Percentiles rank a stretch among this genome's conserved stretches.
Conservation (phyloP, 2,329 filamentous ascomycete genomes). For the Neofusicoccum cordaticola region DNA sequence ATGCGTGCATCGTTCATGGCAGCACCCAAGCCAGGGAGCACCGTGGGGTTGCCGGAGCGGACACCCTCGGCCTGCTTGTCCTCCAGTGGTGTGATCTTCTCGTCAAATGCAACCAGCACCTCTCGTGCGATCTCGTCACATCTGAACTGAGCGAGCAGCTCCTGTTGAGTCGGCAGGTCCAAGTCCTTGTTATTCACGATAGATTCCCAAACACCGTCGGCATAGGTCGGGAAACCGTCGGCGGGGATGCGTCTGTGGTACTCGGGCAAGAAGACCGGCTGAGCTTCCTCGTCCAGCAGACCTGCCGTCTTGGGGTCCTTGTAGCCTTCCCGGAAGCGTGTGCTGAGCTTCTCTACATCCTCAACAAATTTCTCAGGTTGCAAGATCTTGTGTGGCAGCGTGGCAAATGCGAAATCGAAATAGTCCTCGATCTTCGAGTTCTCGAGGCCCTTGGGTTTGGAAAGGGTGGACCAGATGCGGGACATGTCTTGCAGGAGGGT, state of each 20-base stretch:
- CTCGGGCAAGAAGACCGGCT: constrained; percentile 84
- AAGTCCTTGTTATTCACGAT: constrained; percentile 99
- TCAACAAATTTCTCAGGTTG: constrained; percentile 86
- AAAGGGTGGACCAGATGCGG: constrained; percentile 88
- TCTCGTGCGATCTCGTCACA: constrained; percentile 96
- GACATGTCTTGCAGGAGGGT: constrained; percentile 87
- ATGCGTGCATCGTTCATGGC: constrained; percentile 70
- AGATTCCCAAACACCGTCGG: constrained; percentile 94
- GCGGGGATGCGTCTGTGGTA: constrained; percentile 96
- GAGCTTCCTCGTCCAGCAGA: constrained; percentile 66
- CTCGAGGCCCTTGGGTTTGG: constrained; percentile 86
- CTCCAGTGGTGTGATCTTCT: constrained; percentile 77
- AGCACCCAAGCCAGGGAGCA: constrained; percentile 72
- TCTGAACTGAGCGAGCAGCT: constrained; percentile 91
- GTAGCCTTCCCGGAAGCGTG: constrained; percentile 78
- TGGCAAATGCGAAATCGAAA: constrained; percentile 97
- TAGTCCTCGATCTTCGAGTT: constrained; percentile 90
- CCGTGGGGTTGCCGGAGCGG: constrained; percentile 67
- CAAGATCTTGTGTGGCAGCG: constrained; percentile 92
- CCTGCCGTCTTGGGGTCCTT: constrained; percentile 63
- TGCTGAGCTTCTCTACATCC: constrained; percentile 76
- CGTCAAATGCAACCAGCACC: constrained; percentile 79
- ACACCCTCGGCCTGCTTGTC: constrained; percentile 75
- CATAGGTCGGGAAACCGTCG: constrained; percentile 93
- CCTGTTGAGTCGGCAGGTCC: constrained; percentile 93